These are phyloP conservation scores for Nothophytophthora sp. DNA, from an alignment of 352 stramenopile genomes.

Conservation along the genomic window DNA sequence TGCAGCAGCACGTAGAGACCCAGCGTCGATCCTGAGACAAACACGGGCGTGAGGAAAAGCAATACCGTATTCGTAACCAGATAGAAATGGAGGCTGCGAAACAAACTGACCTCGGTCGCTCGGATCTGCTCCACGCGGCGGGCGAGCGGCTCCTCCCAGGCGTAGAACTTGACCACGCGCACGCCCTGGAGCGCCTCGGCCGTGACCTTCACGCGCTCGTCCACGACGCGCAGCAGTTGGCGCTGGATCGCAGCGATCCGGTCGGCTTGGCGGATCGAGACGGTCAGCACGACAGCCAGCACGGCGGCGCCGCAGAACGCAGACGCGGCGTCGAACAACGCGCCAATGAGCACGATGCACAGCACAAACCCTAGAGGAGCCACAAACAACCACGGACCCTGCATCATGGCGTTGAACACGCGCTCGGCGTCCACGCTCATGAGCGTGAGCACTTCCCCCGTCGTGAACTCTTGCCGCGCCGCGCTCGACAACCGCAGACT, in stretches of 20 bases:
- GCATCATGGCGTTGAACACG: conserved; percentile 25
- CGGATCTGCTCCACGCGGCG: conserved; percentile 39
- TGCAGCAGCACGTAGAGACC: conserved; percentile 43
- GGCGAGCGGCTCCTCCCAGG: conserved; percentile 58
- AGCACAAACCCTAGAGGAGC: conserved; percentile 22
- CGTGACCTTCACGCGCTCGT: conserved; percentile 88
- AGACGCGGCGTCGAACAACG: conserved; percentile 17
- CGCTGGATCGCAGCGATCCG: conserved; percentile 12
- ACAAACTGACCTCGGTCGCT: conserved; percentile 41
- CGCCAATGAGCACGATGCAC: conserved; percentile 22
- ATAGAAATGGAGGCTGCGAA: conserved; percentile 46
- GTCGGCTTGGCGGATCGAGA: conserved; percentile 6
- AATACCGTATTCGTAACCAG: conserved; percentile 58
- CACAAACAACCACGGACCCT: conserved; percentile 21
- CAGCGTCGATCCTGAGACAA: conserved; percentile 42
- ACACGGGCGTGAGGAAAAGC: conserved; percentile 47
- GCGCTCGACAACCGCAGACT: conserved; percentile 62
- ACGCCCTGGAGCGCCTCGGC: conserved; percentile 91
- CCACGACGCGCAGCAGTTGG: conserved; percentile 32
- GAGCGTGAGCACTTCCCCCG: conserved; percentile 32
- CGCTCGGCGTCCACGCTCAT: conserved; percentile 34
- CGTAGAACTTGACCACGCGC: conserved; percentile 89
- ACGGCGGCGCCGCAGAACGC: conserved; percentile 10
- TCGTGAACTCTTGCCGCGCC: conserved; percentile 25
- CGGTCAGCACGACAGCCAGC: conserved; percentile 17